phyloP scores from a whole-genome alignment of 352 stramenopile species.

The Pythium utonaiense region DNA sequence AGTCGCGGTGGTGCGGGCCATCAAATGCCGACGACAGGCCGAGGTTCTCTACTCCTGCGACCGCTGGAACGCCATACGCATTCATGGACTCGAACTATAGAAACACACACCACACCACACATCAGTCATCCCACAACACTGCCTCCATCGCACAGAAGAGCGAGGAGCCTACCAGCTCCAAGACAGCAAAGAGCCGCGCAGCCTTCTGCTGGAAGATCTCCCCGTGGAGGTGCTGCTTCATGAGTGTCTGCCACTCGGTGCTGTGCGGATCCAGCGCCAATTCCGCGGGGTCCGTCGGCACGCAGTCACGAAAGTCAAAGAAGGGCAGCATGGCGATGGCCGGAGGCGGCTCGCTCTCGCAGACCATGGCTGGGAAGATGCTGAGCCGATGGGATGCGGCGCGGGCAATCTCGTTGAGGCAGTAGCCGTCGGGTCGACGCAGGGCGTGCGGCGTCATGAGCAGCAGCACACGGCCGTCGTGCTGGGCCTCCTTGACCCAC shows the following conservation, averaged over 20 bases:
- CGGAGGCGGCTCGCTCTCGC: slow-evolving; percentile 60
- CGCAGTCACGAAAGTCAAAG: slow-evolving; percentile 71
- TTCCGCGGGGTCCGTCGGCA: slow-evolving; percentile 30
- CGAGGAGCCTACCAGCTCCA: slow-evolving; percentile 46
- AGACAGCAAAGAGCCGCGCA: slow-evolving; percentile 47
- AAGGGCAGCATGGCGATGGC: slow-evolving; percentile 67
- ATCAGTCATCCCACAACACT: neutral
- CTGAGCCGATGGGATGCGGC: slow-evolving; percentile 52
- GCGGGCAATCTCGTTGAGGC: slow-evolving; percentile 73
- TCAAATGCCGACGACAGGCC: slow-evolving; percentile 41
- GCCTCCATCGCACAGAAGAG: neutral
- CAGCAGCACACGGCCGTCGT: slow-evolving; percentile 67
- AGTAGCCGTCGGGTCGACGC: slow-evolving; percentile 69
- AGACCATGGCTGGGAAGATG: slow-evolving; percentile 72
- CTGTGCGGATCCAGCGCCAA: slow-evolving; percentile 30
- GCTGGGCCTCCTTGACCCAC: slow-evolving; percentile 65
- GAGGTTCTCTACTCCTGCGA: slow-evolving; percentile 59
- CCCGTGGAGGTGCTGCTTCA: slow-evolving; percentile 36
- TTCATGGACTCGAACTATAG: slow-evolving; percentile 64
- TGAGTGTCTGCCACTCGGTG: slow-evolving; percentile 38
- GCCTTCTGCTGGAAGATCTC: slow-evolving; percentile 41
- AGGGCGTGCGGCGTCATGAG: slow-evolving; percentile 79
- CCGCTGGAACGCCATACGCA: slow-evolving; percentile 52
- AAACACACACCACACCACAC: neutral
- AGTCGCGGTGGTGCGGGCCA: slow-evolving; percentile 25